Conservation (phyloP, 306 rosid genomes). For the Prinsepia uniflora region DNA sequence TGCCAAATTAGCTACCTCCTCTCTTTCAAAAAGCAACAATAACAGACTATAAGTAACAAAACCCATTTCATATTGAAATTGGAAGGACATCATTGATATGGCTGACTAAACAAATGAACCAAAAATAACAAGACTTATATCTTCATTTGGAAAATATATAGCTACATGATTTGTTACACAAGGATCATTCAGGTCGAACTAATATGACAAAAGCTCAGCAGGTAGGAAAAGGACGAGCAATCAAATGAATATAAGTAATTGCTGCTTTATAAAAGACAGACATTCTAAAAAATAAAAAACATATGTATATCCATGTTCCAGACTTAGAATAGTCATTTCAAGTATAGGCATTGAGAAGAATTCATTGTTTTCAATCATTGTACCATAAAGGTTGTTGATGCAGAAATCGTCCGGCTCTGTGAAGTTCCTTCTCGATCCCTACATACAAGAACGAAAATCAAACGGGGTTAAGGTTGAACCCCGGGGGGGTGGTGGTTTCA, state of each 20-base stretch:
- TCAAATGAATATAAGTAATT: constrained; percentile 15
- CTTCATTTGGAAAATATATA: too few relatives aligned
- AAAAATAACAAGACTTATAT: background rate
- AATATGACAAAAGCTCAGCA: constrained; percentile 2
- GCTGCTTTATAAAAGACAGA: constrained; percentile 1
- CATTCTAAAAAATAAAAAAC: background rate
- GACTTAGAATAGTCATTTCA: constrained; percentile 11
- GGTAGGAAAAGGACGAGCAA: background rate
- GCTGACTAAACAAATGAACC: background rate
- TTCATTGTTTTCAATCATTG: constrained; percentile 7
- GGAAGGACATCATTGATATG: background rate
- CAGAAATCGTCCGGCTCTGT: too few relatives aligned
- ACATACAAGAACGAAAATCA: too few relatives aligned
- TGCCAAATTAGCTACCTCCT: background rate
- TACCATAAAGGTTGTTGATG: constrained; percentile 1
- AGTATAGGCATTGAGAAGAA: constrained; percentile 8
- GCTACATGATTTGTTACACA: too few relatives aligned
- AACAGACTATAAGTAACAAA: background rate
- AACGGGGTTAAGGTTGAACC: too few relatives aligned
- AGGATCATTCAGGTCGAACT: background rate
- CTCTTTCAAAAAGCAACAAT: background rate
- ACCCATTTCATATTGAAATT: background rate
- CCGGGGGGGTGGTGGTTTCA: too few relatives aligned
- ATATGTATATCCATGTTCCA: constrained; percentile 10
- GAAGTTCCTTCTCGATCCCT: too few relatives aligned